Base-by-base conservation (phyloP, 257 asterid species). In the Nicotiana attenuata region DNA sequence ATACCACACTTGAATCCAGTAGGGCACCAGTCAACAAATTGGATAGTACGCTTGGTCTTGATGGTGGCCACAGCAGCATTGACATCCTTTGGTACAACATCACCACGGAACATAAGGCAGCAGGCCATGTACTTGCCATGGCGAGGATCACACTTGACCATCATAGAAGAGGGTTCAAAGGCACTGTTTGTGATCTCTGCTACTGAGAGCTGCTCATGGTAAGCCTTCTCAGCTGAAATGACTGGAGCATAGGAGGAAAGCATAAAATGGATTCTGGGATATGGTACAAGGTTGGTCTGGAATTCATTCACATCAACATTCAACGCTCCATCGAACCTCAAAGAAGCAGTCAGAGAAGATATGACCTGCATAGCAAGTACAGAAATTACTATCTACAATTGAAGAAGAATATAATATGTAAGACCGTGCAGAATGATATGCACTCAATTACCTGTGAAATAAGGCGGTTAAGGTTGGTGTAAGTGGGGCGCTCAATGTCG, bases 111-210 rank as follows among this genome's bases (percentile, higher is more conserved):
- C 86, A 84, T 84, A 16, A 84, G 81, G 56, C 86, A 84, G 83
- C 86, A 84, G 0, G 86, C 83, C 86, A 84, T 84, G 86, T 80
- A 84, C 81, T 84, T 84, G 3, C 86, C 86, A 17, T 84, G 86
- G 28, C 86, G 81, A 52, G 86, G 86, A 60, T 83, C 86, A 19
- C 86, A 83, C 83, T 84, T 84, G 13, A 81, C 86, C 86, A 83
- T 83, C 86, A 83, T 83, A 19, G 86, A 83, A 41, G 86, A 60
- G 45, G 86, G 86, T 53, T 83, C 86, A 61, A 83, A 83, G 1
- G 86, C 83, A 7, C 86, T 83, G 81, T 80, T 80, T 63, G 86
- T 83, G 59, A 83, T 83, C 83, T 83, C 86, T 1, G 86, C 81
- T 45, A 83, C 86, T 2, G 83, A 79, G 28, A 83, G 86, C 31